A percentile compares a stretch with the other conserved stretches of the same genome.
Conservation (phyloP, 768 basidiomycete species). For the Rickenella mellea region DNA sequence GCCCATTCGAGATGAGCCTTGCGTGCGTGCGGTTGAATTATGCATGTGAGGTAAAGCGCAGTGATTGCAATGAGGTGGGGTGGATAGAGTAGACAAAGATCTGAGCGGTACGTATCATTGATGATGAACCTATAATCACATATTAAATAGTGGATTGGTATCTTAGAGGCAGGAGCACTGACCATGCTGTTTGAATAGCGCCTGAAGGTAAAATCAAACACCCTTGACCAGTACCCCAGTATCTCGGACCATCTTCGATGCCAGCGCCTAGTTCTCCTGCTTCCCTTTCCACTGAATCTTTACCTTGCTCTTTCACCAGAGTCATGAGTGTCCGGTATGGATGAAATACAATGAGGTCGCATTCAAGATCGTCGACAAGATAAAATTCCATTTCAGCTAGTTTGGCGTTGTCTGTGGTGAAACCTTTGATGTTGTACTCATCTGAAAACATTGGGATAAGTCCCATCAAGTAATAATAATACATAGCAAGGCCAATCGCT, state of each 20-base stretch:
- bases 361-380: conserved; percentile 92
- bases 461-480: too few relatives aligned
- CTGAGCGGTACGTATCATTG: conserved; percentile 92
- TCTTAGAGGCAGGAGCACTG: conserved; percentile 14
- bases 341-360: conserved; percentile 88
- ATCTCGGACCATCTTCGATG: conserved; percentile 48
- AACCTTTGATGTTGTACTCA: conserved; percentile 67
- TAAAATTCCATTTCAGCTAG: conserved; percentile 99
- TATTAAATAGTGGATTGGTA: conserved; percentile 1
- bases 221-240: conserved; percentile 77
- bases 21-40: conserved; percentile 55
- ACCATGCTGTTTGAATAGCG: conserved; percentile 90
- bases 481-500: neutral
- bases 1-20: conserved; percentile 15
- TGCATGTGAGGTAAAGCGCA: conserved; percentile 81
- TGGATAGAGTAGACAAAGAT: conserved; percentile 88
- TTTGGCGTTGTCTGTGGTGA: conserved; percentile 81
- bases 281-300: conserved; percentile 40
- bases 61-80: conserved; percentile 93
- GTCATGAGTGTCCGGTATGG: conserved; percentile 85
- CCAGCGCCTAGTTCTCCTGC: conserved; percentile 45
- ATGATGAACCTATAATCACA: conserved; percentile 69
- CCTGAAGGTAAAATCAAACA: conserved; percentile 67
- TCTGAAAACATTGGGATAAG: conserved; percentile 29
- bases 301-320: conserved; percentile 50